Conservation (phyloP, 768 basidiomycete genomes). For the Russula sp. region DNA sequence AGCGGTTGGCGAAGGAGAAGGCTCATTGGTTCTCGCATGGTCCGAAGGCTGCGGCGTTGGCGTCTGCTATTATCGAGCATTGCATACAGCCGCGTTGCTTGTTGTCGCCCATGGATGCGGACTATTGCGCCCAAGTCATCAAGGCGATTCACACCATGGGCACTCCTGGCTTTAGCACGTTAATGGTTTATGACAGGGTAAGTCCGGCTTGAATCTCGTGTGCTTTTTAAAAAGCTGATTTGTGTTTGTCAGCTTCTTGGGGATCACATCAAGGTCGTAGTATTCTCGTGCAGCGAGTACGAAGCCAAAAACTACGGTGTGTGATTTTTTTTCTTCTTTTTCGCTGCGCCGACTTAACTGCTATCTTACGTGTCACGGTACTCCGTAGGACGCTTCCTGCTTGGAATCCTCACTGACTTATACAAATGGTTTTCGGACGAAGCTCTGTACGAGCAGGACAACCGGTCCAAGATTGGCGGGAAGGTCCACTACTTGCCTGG, state of each 20-base stretch:
- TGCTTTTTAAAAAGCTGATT: not conserved
- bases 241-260: slow-evolving; percentile 63
- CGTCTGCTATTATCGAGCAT: slow-evolving; percentile 72
- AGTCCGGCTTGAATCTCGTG: slow-evolving; percentile 38
- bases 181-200: slow-evolving; percentile 71
- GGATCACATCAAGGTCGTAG: slow-evolving; percentile 75
- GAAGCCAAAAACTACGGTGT: slow-evolving; percentile 93
- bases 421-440: slow-evolving; percentile 80
- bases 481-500: slow-evolving; percentile 65
- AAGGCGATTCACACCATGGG: slow-evolving; percentile 82
- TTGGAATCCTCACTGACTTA: slow-evolving; percentile 73
- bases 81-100: slow-evolving; percentile 91
- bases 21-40: slow-evolving; percentile 75
- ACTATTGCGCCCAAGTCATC: slow-evolving; percentile 90
- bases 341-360: not conserved
- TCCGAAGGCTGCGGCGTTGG: slow-evolving; percentile 50
- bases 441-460: slow-evolving; percentile 65
- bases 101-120: slow-evolving; percentile 95
- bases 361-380: slow-evolving; percentile 11
- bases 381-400: slow-evolving; percentile 75
- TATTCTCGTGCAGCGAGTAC: slow-evolving; percentile 94
- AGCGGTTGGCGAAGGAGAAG: slow-evolving; percentile 75
- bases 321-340: slow-evolving; percentile 26
- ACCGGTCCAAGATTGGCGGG: slow-evolving; percentile 60
- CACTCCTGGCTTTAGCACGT: slow-evolving; percentile 84